phyloP scores from a whole-genome alignment of 2,329 filamentous ascomycete genomes.

The Diaporthe nobilis region DNA sequence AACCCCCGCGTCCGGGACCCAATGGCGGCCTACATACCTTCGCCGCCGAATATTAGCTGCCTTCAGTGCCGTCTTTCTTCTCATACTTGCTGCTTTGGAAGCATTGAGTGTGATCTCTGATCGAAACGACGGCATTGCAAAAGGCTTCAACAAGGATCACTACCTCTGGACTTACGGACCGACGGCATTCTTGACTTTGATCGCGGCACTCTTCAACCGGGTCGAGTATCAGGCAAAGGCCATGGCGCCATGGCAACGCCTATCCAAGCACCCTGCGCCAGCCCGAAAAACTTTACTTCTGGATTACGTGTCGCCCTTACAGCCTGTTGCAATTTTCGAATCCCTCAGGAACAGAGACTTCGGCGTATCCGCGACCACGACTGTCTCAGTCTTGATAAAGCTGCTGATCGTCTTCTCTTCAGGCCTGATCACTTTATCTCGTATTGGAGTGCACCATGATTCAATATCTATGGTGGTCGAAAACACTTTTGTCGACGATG shows the following conservation, averaged over 20 bases:
- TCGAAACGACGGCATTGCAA: background rate
- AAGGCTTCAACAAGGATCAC: conserved; percentile 38
- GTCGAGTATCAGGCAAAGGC: conserved; percentile 57
- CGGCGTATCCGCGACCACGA: conserved; percentile 49
- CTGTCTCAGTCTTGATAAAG: conserved; percentile 51
- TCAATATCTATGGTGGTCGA: conserved; percentile 45
- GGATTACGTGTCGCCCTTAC: conserved; percentile 49
- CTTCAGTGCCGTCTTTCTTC: background rate
- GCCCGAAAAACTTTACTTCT: conserved; percentile 53
- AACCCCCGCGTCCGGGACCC: too few relatives aligned
- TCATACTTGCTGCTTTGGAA: background rate
- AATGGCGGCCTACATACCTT: background rate
- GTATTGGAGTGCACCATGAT: conserved; percentile 48
- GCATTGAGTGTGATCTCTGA: background rate
- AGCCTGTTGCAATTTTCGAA: conserved; percentile 48
- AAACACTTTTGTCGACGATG: conserved; percentile 49
- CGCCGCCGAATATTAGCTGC: background rate
- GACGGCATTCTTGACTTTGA: conserved; percentile 51
- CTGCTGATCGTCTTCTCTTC: conserved; percentile 54
- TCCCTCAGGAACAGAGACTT: conserved; percentile 53
- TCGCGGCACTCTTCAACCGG: conserved; percentile 53
- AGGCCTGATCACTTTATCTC: conserved; percentile 52
- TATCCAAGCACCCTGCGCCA: conserved; percentile 49
- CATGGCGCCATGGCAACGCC: conserved; percentile 55
- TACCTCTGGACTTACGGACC: conserved; percentile 57